phyloP scores from a whole-genome alignment of 306 rosid genomes.

The Castanospermum australe region DNA sequence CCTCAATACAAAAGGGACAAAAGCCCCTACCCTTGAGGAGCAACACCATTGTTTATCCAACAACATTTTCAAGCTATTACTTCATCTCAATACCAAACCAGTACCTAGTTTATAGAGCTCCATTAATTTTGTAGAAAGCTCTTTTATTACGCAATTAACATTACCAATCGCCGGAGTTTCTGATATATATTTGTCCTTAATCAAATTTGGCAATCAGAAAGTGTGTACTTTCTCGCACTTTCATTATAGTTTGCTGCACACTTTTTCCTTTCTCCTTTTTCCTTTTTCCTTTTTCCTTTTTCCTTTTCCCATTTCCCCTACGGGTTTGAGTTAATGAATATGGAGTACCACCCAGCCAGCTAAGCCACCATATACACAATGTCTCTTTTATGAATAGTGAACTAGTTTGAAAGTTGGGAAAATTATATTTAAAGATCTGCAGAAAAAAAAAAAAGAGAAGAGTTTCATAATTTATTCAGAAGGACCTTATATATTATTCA shows the following conservation, averaged over 20 bases:
- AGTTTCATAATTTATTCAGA: too few species aligned
- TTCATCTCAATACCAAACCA: constrained; percentile 6
- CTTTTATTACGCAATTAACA: constrained; percentile 20
- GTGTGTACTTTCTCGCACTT: constrained; percentile 33
- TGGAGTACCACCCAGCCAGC: neutral
- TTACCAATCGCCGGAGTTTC: neutral
- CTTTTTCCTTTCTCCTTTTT: neutral
- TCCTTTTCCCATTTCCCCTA: neutral
- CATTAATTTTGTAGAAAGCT: neutral
- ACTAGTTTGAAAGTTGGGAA: neutral
- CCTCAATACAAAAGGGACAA: neutral
- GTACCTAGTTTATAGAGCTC: constrained; percentile 2
- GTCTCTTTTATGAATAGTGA: neutral
- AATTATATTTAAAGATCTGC: neutral
- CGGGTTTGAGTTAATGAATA: neutral
- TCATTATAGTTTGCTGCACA: neutral
- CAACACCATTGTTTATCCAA: neutral
- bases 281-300: neutral
- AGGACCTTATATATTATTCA: too few species aligned
- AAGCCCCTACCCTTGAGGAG: neutral
- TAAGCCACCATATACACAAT: neutral
- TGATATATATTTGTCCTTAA: constrained; percentile 15
- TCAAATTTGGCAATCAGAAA: constrained; percentile 27
- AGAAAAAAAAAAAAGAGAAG: too few species aligned
- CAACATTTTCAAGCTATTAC: neutral